A percentile compares a stretch with the other conserved stretches of the same genome.
Evolutionary conservation across 2,329 filamentous ascomycete genomes (phyloP).

Genomic region (Epichloe glyceriae): DNA sequence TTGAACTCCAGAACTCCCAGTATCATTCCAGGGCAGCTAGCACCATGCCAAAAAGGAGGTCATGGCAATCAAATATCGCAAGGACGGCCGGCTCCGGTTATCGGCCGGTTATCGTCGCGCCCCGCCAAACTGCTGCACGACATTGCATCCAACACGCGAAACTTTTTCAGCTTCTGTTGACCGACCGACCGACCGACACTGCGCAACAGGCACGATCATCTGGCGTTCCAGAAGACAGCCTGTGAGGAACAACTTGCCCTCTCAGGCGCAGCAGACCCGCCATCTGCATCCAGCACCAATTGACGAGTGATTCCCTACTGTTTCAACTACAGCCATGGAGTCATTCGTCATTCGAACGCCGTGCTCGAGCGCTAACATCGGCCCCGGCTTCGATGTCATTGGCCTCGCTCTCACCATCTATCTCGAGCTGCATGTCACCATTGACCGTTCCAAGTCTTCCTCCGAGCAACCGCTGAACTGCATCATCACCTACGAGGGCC

Average conservation of each 20-base stretch:
- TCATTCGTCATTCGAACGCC: slow-evolving; percentile 67
- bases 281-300: background rate
- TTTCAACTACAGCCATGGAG: slow-evolving; percentile 30
- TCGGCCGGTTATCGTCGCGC: background rate
- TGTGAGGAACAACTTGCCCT: background rate
- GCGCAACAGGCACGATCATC: background rate
- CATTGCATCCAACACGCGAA: background rate
- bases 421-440: slow-evolving; percentile 74
- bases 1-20: too few species aligned
- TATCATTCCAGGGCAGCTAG: too few species aligned
- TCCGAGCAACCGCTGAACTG: slow-evolving; percentile 66
- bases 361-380: slow-evolving; percentile 95
- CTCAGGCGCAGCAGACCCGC: background rate
- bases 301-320: slow-evolving; percentile 11
- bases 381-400: slow-evolving; percentile 95
- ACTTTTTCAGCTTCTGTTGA: background rate
- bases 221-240: background rate
- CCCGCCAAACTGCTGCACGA: background rate
- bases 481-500: slow-evolving; percentile 78
- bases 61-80: background rate
- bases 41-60: too few species aligned
- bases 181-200: background rate
- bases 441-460: slow-evolving; percentile 43
- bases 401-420: slow-evolving; percentile 88
- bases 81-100: background rate